A percentile compares a stretch with the other conserved stretches of the same genome.
Evolutionary conservation across 202 grass and related monocot species (phyloP).

Genomic region (Setaria italica): DNA sequence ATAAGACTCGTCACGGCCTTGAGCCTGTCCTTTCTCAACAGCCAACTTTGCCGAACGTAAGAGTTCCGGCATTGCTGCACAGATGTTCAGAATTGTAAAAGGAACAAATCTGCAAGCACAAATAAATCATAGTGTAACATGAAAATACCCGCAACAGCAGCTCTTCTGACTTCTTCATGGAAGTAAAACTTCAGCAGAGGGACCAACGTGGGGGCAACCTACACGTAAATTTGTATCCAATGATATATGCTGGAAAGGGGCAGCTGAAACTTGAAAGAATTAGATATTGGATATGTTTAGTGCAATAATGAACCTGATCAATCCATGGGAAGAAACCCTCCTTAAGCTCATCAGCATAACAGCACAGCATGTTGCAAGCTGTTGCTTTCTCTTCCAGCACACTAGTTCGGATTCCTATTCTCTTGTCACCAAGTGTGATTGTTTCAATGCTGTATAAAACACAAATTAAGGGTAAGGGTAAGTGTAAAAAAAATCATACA

Average conservation of each 20-base stretch:
- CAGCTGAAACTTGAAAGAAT: neutral
- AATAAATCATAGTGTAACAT: constrained; percentile 19
- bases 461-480: constrained; percentile 28
- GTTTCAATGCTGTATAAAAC: constrained; percentile 80
- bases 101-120: neutral
- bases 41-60: constrained; percentile 90
- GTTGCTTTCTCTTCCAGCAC: constrained; percentile 99
- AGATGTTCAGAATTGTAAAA: constrained; percentile 37
- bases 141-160: constrained; percentile 89
- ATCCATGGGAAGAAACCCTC: constrained; percentile 99
- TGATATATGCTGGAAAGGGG: neutral
- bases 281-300: constrained; percentile 3
- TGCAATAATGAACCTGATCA: constrained; percentile 76
- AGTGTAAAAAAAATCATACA: constrained; percentile 10
- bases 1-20: constrained; percentile 94
- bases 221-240: constrained; percentile 35
- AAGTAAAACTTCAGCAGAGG: constrained; percentile 99
- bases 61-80: constrained; percentile 92
- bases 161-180: constrained; percentile 98
- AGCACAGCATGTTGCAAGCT: constrained; percentile 99
- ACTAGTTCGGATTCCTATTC: constrained; percentile 95
- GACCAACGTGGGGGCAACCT: constrained; percentile 96
- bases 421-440: constrained; percentile 96
- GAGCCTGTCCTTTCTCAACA: constrained; percentile 88
- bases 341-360: constrained; percentile 99